Evolutionary conservation across 208 protist genomes (phyloP).

Genomic region (Leishmania major): DNA sequence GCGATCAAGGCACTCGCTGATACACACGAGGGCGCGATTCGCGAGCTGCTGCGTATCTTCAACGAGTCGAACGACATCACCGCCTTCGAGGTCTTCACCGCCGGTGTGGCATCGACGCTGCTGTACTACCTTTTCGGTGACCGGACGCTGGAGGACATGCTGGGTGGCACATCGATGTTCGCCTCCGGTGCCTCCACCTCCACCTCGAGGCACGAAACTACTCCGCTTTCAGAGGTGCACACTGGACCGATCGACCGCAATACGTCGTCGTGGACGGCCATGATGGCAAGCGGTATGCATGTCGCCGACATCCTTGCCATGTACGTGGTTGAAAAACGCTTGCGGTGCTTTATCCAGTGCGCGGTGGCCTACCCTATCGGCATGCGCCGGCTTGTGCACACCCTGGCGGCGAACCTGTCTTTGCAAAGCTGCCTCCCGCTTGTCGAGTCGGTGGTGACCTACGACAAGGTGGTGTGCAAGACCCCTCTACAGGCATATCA

Average conservation of each 20-base stretch:
- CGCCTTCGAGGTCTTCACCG: conserved; percentile 51
- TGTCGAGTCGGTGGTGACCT: conserved; percentile 75
- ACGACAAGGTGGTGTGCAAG: conserved; percentile 53
- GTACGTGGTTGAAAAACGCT: conserved; percentile 41
- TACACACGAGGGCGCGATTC: conserved; percentile 33
- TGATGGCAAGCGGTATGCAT: conserved; percentile 51
- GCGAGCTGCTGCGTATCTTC: conserved; percentile 39
- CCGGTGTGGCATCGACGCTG: conserved; percentile 38
- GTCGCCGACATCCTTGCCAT: conserved; percentile 47
- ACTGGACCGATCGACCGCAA: conserved; percentile 23
- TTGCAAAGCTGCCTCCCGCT: conserved; percentile 59
- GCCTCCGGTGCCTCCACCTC: conserved; percentile 38
- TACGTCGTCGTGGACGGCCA: conserved; percentile 38
- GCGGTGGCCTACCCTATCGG: conserved; percentile 35
- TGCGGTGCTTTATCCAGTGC: conserved; percentile 50
- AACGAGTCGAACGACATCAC: conserved; percentile 38
- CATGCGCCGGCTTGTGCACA: conserved; percentile 48
- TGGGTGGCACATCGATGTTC: conserved; percentile 34
- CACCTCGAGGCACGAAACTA: conserved; percentile 23
- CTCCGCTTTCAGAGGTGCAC: conserved; percentile 6
- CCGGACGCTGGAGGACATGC: conserved; percentile 30
- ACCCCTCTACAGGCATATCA: conserved; percentile 56
- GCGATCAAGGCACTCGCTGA: neutral
- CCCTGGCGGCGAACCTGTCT: conserved; percentile 53
- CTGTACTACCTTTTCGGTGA: conserved; percentile 52